Conservation (phyloP, 305 asterid genomes). For the Solanum hybrid region DNA sequence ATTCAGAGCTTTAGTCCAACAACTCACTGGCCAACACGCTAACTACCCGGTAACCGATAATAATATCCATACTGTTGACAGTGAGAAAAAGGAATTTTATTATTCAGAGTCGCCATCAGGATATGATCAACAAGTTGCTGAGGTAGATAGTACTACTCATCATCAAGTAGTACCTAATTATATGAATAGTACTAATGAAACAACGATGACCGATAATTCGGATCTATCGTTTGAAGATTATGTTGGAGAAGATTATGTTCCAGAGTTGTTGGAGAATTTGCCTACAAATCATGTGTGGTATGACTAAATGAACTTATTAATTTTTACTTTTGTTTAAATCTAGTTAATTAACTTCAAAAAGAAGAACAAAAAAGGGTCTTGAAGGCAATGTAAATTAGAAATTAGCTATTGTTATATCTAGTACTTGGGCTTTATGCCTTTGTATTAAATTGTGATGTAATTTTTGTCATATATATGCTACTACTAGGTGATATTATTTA, state of each 20-base stretch:
- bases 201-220: constrained; percentile 18
- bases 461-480: not conserved
- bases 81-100: not conserved
- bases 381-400: not conserved
- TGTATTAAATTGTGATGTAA: not conserved
- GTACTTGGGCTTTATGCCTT: not conserved
- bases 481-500: not conserved
- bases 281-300: constrained; percentile 26
- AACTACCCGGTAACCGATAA: constrained; percentile 16
- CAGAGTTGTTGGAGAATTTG: constrained; percentile 26
- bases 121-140: constrained; percentile 7
- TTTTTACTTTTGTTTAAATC: not conserved
- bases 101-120: not conserved
- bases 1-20: constrained; percentile 62
- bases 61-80: not conserved
- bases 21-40: constrained; percentile 63
- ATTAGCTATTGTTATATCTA: not conserved
- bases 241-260: constrained; percentile 12
- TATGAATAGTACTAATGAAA: constrained; percentile 2
- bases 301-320: constrained; percentile 5
- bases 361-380: not conserved
- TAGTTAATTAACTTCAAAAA: not conserved
- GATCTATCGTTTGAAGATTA: constrained; percentile 10
- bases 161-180: not conserved
- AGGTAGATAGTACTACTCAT: not conserved